Evolutionary conservation across 78 protist species (phyloP).

Genomic region (Dictyostelium intermedium): DNA sequence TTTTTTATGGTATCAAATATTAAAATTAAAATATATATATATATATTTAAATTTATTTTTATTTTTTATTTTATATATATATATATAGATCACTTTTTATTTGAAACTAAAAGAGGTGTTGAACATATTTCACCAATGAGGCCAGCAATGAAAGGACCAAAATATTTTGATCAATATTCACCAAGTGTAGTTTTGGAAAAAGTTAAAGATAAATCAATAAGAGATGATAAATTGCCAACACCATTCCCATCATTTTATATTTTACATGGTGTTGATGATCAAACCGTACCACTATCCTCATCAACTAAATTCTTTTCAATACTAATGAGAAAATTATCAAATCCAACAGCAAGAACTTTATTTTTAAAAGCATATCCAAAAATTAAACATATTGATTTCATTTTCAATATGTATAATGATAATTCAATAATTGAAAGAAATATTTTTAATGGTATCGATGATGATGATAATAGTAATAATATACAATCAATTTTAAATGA

Average conservation of each 20-base stretch:
- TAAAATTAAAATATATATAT: not conserved
- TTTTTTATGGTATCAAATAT: too few species aligned
- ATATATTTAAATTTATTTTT: not conserved
- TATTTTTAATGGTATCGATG: not conserved
- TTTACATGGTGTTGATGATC: conserved; percentile 22
- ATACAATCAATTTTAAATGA: not conserved
- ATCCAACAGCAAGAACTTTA: not conserved
- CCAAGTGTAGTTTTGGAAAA: not conserved
- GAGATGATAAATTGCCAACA: not conserved
- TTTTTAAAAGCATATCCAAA: conserved; percentile 7
- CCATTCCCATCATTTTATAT: conserved; percentile 21
- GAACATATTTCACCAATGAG: conserved; percentile 63
- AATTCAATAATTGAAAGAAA: not conserved
- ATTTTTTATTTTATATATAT: not conserved
- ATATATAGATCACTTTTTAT: conserved; percentile 30
- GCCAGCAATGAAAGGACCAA: conserved; percentile 27
- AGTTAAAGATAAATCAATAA: not conserved
- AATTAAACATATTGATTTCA: conserved; percentile 25
- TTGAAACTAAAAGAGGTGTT: conserved; percentile 34
- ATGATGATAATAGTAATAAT: not conserved
- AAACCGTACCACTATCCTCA: conserved; percentile 16
- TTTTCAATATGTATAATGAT: not conserved
- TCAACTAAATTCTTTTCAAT: not conserved
- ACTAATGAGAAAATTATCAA: not conserved
- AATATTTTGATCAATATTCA: conserved; percentile 22